Percentiles rank a stretch among this genome's conserved stretches.
These are phyloP conservation scores for Primulina eburnea DNA, from an alignment of 257 asterid species.

Conservation along the genomic window DNA sequence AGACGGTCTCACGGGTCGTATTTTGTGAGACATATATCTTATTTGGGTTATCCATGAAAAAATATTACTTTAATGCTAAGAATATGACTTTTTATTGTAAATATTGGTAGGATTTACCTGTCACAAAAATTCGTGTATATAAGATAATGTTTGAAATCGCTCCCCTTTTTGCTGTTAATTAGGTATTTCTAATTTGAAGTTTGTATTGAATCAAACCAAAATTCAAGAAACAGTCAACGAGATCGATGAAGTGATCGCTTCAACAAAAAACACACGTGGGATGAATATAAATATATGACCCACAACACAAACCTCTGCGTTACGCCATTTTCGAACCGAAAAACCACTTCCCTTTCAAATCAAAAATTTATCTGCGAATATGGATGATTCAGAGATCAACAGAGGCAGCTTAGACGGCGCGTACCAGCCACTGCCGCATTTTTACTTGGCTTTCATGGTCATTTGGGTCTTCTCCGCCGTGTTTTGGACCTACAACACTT, in stretches of 20 bases:
- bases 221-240: background rate
- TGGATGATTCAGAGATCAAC: slow-evolving; percentile 36
- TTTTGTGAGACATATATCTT: too few relatives aligned
- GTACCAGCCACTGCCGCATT: slow-evolving; percentile 56
- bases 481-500: slow-evolving; percentile 72
- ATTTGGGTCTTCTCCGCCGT: slow-evolving; percentile 63
- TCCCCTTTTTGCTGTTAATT: too few relatives aligned
- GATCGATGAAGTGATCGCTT: background rate
- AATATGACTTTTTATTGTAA: too few relatives aligned
- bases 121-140: too few relatives aligned
- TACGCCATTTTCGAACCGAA: slow-evolving; percentile 33
- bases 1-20: too few relatives aligned
- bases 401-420: slow-evolving; percentile 38
- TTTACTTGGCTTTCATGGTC: slow-evolving; percentile 49
- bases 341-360: slow-evolving; percentile 11
- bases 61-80: too few relatives aligned
- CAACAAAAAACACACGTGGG: background rate
- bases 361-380: slow-evolving; percentile 1
- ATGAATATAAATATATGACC: background rate
- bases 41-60: too few relatives aligned
- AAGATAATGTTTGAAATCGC: too few relatives aligned
- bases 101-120: too few relatives aligned
- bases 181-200: too few relatives aligned
- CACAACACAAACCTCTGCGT: background rate
- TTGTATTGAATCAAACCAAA: background rate